Evolutionary conservation across 805 yeast genomes (phyloP).

Genomic region (Zygotorulaspora sp.): DNA sequence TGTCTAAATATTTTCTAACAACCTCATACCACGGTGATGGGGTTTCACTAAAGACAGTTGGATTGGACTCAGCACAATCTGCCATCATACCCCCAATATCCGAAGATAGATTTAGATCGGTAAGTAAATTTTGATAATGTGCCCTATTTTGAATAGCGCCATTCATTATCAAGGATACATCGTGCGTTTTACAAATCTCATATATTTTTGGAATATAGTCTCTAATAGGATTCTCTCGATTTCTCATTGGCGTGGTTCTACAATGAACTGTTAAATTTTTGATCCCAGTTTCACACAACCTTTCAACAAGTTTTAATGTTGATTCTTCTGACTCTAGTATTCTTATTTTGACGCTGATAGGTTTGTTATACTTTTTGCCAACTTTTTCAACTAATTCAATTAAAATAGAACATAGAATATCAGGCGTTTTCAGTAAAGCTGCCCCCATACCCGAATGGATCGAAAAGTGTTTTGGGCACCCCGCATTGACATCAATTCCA

Average conservation of each 20-base stretch:
- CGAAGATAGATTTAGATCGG: constrained; percentile 42
- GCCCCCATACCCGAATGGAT: constrained; percentile 98
- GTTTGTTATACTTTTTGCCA: constrained; percentile 70
- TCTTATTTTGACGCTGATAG: constrained; percentile 88
- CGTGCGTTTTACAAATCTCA: constrained; percentile 52
- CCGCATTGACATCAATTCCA: constrained; percentile 91
- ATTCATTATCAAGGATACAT: constrained; percentile 73
- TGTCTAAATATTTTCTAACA: constrained; percentile 50
- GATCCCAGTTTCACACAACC: constrained; percentile 73
- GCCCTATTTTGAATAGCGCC: constrained; percentile 60
- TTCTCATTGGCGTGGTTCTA: constrained; percentile 83
- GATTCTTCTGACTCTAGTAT: constrained; percentile 59
- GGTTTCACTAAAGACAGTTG: constrained; percentile 56
- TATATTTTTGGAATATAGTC: constrained; percentile 61
- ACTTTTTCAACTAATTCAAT: constrained; percentile 66
- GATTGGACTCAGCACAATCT: constrained; percentile 81
- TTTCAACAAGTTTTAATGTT: constrained; percentile 54
- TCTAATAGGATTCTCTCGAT: constrained; percentile 75
- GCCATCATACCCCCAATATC: constrained; percentile 93
- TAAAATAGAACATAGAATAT: constrained; percentile 64
- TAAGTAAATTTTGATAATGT: constrained; percentile 52
- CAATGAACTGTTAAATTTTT: constrained; percentile 86
- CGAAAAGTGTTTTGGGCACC: constrained; percentile 95
- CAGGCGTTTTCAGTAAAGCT: constrained; percentile 80
- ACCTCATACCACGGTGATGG: constrained; percentile 51